phyloP scores from a whole-genome alignment of 805 yeast genomes.

The Aciculoconidium aculeatum region DNA sequence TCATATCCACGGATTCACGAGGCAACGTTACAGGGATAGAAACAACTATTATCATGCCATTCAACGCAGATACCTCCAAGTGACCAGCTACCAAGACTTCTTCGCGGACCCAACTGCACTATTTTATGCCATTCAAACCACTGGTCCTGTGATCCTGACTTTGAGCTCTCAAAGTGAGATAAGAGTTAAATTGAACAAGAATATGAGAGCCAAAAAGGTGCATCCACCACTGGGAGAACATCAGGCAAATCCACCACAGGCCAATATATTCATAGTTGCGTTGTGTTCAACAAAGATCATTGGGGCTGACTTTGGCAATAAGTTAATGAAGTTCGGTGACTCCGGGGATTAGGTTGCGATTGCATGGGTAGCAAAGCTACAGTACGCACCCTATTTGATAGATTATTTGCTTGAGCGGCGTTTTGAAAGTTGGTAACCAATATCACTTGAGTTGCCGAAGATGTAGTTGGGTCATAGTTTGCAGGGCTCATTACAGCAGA shows the following conservation, averaged over 20 bases:
- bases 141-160: slow-evolving; percentile 9
- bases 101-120: slow-evolving; percentile 14
- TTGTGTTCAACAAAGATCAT: slow-evolving; percentile 15
- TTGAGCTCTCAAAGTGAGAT: slow-evolving; percentile 13
- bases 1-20: slow-evolving; percentile 15
- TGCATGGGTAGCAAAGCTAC: slow-evolving; percentile 36
- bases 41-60: slow-evolving; percentile 19
- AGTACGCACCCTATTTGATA: slow-evolving; percentile 29
- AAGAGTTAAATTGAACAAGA: slow-evolving; percentile 21
- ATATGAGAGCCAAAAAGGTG: slow-evolving; percentile 28
- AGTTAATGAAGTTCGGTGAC: slow-evolving; percentile 27
- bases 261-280: slow-evolving; percentile 25
- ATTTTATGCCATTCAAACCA: slow-evolving; percentile 14
- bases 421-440: slow-evolving; percentile 33
- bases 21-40: slow-evolving; percentile 17
- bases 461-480: slow-evolving; percentile 19
- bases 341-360: slow-evolving; percentile 36
- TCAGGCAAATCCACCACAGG: slow-evolving; percentile 27
- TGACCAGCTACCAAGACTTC: slow-evolving; percentile 18
- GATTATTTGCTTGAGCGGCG: slow-evolving; percentile 25
- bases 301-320: slow-evolving; percentile 15
- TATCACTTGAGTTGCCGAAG: slow-evolving; percentile 21
- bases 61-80: slow-evolving; percentile 18
- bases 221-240: slow-evolving; percentile 26
- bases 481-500: slow-evolving; percentile 24